Base-by-base conservation (phyloP, 148 eudicot genomes). In the Beta vulgaris region DNA sequence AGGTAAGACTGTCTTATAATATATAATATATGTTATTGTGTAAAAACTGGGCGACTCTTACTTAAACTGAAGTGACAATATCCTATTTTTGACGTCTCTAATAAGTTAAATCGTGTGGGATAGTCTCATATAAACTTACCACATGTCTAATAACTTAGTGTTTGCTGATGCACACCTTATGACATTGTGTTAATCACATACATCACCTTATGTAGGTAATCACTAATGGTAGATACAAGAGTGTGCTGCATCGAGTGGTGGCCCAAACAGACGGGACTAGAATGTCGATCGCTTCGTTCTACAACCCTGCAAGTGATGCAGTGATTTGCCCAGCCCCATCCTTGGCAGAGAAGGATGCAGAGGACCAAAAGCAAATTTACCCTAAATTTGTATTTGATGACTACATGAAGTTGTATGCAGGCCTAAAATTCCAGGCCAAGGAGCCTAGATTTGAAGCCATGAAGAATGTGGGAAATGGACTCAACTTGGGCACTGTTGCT, bases 381-480 rank as follows among this genome's bases (percentile, higher is more conserved):
- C 88, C 88, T 0, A 85, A 78, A 68, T 85, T 85, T 54, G 84
- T 85, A 31, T 85, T 80, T 46, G 84, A 80, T 44, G 88, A 83
- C 51, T 83, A 85, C 73, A 83, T 85, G 88, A 85, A 85, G 57
- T 59, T 83, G 34, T 85, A 85, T 59, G 82, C 74, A 8, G 81
- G 80, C 1, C 73, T 83, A n/a, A 85, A 85, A 43, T 83, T 85
- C 72, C 88, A 91, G 74, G 89, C 87, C 36, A 91, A 91, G 77
- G 92, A 91, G 64, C 92, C 96, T 54, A 81, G 96, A 64, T 91
- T 91, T 77, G 92, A 88, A 80, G 81, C 84, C 44, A 88, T 91
- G 87, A 90, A 90, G 78, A 75, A 88, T 53, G 10, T 84, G 61
- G 86, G 74, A 73, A 64, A 53, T 69, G 58, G 31, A 21, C 80